phyloP scores from a whole-genome alignment of 306 rosid genomes.

The Cicer bijugum region DNA sequence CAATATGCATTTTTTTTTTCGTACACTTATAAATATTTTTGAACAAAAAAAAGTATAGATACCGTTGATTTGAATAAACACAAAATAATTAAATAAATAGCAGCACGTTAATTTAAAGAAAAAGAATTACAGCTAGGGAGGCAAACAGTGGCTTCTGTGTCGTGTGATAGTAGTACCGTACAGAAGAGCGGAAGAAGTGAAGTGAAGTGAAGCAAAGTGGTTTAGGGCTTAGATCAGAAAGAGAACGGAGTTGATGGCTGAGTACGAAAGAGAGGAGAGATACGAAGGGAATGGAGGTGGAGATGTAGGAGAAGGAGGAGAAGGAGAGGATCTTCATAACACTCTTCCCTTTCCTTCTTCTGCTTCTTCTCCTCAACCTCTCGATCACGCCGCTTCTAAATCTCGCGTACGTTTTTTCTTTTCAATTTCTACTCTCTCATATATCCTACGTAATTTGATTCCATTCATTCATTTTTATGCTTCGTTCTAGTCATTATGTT shows the following conservation, averaged over 20 bases:
- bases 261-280: conserved; percentile 12
- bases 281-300: background rate
- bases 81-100: no score
- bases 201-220: no score
- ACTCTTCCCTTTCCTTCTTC: conserved; percentile 3
- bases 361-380: conserved; percentile 19
- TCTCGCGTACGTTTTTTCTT: background rate
- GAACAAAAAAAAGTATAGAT: no score
- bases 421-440: background rate
- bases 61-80: no score
- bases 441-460: background rate
- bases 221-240: no score
- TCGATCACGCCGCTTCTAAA: conserved; percentile 5
- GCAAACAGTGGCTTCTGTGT: no score
- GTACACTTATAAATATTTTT: no score
- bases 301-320: background rate
- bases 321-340: background rate
- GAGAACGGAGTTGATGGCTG: background rate
- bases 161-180: no score
- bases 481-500: background rate
- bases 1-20: no score
- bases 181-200: no score
- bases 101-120: no score
- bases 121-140: no score
- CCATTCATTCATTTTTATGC: background rate